Evolutionary conservation across 345 rosid genomes (phyloP).

Genomic region (Brassica incana): DNA sequence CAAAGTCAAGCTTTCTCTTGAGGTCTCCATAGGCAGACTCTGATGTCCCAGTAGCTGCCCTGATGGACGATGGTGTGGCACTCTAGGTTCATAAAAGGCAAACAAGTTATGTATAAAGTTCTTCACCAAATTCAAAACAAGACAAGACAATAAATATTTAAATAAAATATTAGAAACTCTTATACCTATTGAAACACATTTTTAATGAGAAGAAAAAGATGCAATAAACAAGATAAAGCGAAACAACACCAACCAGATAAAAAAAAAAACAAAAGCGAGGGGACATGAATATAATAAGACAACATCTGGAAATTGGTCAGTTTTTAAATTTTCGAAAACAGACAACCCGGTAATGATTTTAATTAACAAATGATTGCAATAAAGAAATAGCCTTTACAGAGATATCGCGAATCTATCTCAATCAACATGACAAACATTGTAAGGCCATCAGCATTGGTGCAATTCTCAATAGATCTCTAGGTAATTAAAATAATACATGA

Average conservation of each 20-base stretch:
- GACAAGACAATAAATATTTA: background rate
- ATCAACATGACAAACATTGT: background rate
- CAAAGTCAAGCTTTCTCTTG: constrained; percentile 54
- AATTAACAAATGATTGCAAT: constrained; percentile 7
- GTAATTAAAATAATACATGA: too few relatives aligned
- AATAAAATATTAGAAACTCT: background rate
- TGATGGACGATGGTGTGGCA: background rate
- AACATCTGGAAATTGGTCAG: constrained; percentile 2
- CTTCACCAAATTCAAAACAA: constrained; percentile 3
- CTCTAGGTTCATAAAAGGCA: constrained; percentile 9
- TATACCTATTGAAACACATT: background rate
- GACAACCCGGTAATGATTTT: background rate
- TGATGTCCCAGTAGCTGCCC: constrained; percentile 26
- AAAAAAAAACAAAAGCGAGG: constrained; percentile 5
- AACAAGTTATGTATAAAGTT: background rate
- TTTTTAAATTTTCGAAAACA: background rate
- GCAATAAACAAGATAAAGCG: background rate
- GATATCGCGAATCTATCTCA: background rate
- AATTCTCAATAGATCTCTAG: too few relatives aligned
- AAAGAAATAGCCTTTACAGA: background rate
- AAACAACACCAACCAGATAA: constrained; percentile 26
- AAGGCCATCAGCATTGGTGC: too few relatives aligned
- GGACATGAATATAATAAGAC: constrained; percentile 21
- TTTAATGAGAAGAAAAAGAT: background rate
- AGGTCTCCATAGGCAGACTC: constrained; percentile 49